phyloP scores from a whole-genome alignment of 2,329 filamentous ascomycete genomes.

The Sporothrix humicola region DNA sequence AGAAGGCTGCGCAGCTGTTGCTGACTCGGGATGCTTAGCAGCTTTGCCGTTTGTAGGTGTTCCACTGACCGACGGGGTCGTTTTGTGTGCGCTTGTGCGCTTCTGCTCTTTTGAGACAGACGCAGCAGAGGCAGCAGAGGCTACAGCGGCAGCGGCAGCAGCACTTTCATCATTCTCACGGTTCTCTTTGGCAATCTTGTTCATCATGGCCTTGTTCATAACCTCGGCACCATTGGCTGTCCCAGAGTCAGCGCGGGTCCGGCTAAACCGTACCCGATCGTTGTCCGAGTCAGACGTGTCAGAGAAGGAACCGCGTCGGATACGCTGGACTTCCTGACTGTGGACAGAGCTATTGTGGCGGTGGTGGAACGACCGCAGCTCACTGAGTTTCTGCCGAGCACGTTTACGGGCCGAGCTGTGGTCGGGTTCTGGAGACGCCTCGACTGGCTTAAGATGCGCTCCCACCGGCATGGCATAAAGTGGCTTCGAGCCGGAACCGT shows the following conservation, averaged over 20 bases:
- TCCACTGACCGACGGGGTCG: neutral
- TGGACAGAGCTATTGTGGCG: constrained; percentile 58
- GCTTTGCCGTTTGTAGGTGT: neutral
- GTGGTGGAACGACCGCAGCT: constrained; percentile 60
- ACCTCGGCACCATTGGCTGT: constrained; percentile 59
- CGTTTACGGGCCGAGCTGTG: constrained; percentile 62
- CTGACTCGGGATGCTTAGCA: neutral
- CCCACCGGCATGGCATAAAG: neutral
- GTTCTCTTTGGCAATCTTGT: constrained; percentile 63
- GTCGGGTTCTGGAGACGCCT: constrained; percentile 44
- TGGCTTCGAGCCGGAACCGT: neutral
- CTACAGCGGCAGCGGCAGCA: constrained; percentile 12
- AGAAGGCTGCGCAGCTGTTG: neutral
- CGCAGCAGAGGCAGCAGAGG: constrained; percentile 6
- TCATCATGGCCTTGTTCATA: constrained; percentile 66
- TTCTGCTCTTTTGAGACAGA: neutral
- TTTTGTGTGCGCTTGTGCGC: neutral
- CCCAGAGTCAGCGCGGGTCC: constrained; percentile 50
- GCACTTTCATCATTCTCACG: constrained; percentile 49
- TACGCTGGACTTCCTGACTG: constrained; percentile 55
- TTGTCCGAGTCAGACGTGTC: constrained; percentile 68
- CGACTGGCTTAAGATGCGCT: constrained; percentile 33
- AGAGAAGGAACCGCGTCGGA: constrained; percentile 61
- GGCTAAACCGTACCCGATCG: constrained; percentile 49
- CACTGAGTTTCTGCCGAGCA: constrained; percentile 65